Evolutionary conservation across 768 basidiomycete genomes (phyloP).

Genomic region (Chalciporus pseudorubinellus): DNA sequence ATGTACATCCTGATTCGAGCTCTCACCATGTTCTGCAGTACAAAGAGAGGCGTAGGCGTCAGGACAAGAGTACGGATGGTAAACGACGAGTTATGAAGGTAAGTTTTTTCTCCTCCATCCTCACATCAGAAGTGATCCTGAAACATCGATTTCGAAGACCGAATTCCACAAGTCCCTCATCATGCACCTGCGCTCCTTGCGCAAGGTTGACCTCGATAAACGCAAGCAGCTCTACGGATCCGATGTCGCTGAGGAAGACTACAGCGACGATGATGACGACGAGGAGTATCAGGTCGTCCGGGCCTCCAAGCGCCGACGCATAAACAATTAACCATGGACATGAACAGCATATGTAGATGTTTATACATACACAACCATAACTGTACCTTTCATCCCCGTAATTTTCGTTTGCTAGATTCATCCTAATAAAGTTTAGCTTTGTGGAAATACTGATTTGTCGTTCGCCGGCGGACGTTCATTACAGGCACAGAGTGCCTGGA

Average conservation of each 20-base stretch:
- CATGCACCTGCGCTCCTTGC: conserved; percentile 55
- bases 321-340: conserved; percentile 16
- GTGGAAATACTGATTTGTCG: conserved; percentile 16
- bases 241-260: conserved; percentile 37
- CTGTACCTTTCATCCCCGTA: conserved; percentile 28
- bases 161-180: conserved; percentile 68
- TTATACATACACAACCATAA: conserved; percentile 25
- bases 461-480: no score
- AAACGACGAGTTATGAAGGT: conserved; percentile 64
- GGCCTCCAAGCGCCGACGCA: conserved; percentile 30
- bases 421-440: conserved; percentile 22
- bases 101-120: conserved; percentile 10
- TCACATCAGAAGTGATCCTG: background rate
- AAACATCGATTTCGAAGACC: conserved; percentile 39
- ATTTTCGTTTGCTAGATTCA: conserved; percentile 29
- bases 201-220: conserved; percentile 56
- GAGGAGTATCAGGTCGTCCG: conserved; percentile 35
- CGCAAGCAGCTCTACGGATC: conserved; percentile 43
- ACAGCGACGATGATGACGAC: conserved; percentile 35
- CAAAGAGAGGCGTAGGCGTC: conserved; percentile 57
- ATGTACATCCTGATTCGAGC: background rate
- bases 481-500: no score
- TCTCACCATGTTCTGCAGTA: conserved; percentile 40
- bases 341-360: conserved; percentile 17
- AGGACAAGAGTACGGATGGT: conserved; percentile 45